Base-by-base conservation (phyloP, 495 filamentous ascomycete species). In the Neurospora hispaniola region DNA sequence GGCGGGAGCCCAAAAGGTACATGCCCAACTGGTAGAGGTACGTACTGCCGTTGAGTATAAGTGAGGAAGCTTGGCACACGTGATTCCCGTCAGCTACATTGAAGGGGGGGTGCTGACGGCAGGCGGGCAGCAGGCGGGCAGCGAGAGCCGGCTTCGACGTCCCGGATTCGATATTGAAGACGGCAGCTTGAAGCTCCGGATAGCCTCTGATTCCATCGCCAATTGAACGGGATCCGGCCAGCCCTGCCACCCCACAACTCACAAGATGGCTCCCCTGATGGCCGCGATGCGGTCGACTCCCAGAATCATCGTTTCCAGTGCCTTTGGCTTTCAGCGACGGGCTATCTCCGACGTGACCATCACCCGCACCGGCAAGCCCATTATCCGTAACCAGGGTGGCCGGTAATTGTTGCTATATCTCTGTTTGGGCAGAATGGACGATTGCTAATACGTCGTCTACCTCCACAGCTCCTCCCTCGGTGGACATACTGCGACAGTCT, bases 401-500 rank as follows among this genome's bases (percentile, higher is more conserved):
- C 88, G 92, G 93, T 95, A 81, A 86, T 88, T 82, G 14, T 27
- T 40, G 41, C 38, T 11, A 68, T n/a, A 54, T 80, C 76, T 79
- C 80, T 76, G 69, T 59, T 35, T 40, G 14, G 69, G 42, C 10
- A 27, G 42, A 70, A 38, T 76, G 78, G 70, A 79, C 70, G 70
- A 9, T 71, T 27, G 40, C 73, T 71, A 42, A 74, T n/a, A 27
- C 27, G 14, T 39, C 42, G 18, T 1, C 7, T 41, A 68, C n/a
- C 6, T 20, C 44, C 70, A 71, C 73, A 79, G 77, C 74, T 80
- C 74, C 71, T 79, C 82, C 69, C 80, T 80, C 70, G 75, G 85
- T 93, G 94, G 93, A 71, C 93, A 98, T 82, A 98, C 94, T 73
- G 94, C 92, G 42, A 99, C 96, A 54, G 94, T 99, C 78, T 99